Base-by-base conservation (phyloP, 2,329 filamentous ascomycete species). In the Clonostachys rosea region DNA sequence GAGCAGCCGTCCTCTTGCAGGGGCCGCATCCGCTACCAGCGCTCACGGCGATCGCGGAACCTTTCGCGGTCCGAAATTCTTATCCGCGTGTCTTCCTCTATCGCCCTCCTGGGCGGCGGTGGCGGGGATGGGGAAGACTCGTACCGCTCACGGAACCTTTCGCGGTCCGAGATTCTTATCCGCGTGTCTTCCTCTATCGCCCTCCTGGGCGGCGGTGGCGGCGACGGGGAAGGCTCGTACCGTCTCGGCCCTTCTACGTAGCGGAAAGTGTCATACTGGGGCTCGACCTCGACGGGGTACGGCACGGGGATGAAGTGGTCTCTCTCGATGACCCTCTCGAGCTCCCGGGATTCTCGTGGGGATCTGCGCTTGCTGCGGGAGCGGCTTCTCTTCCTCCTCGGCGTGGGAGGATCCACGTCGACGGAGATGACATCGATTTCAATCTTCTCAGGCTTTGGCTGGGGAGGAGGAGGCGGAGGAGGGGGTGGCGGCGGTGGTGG, bases 291-390 rank as follows among this genome's bases (percentile, higher is more conserved):
- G 3, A 74, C 65, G 8, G 64, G 68, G 40, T 66, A 57, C 10
- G 64, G 65, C 8, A 71, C 59, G 35, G 71, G 74, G 14, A 78
- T 64, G 43, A 74, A 54, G 45, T 67, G 66, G 56, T 81, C 77
- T 24, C 76, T 68, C 62, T 80, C 75, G 50, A 80, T 69, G 56
- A 74, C 68, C 44, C 77, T 66, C 57, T 80, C 75, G 34, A 63
- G 63, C 42, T 76, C 69, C 42, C 50, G 49, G 43, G 51, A 50
- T 37, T 49, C 45, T 43, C 37, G 44, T 9, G 33, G 46, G 39
- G 30, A 46, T 33, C 24, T 44, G 40, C 14, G 42, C 48, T 34
- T 46, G 40, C n/a, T 40, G 17, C 41, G 42, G 18, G 34, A 44
- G 36, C 59, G 59, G 44, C 58, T 59, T 50, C 60, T 59, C 48